These are phyloP conservation scores for Nigrospora osmanthi DNA, from an alignment of 2,329 filamentous ascomycete species.

Conservation along the genomic window DNA sequence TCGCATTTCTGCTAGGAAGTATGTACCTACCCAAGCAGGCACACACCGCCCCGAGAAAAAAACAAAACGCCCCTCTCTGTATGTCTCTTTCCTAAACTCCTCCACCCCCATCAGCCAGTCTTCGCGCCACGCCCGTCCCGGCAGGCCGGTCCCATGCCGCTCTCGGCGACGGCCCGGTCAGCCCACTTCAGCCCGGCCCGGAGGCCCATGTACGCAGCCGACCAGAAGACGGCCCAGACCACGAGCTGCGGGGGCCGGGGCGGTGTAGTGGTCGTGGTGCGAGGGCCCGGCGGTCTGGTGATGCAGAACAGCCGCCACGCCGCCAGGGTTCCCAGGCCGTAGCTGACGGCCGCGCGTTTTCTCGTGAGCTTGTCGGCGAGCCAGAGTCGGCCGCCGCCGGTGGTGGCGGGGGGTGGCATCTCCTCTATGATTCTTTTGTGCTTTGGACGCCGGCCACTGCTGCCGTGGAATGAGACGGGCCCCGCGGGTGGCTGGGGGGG, in stretches of 20 bases:
- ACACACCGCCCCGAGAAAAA: too few species aligned
- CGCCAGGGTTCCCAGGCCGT: not conserved
- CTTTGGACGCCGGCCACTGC: too few species aligned
- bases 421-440: too few species aligned
- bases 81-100: too few species aligned
- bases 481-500: too few species aligned
- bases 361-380: not conserved
- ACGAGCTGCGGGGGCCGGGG: constrained; percentile 1
- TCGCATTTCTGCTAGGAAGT: too few species aligned
- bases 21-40: too few species aligned
- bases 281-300: not conserved
- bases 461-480: too few species aligned
- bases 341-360: not conserved
- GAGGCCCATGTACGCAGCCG: constrained; percentile 2
- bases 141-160: constrained; percentile 1
- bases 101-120: not conserved
- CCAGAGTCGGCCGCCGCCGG: not conserved
- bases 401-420: too few species aligned
- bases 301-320: not conserved
- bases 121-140: not conserved
- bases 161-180: constrained; percentile 1
- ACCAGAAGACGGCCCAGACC: constrained; percentile 7
- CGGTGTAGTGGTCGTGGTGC: constrained; percentile 6
- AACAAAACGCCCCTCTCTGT: too few species aligned
- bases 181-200: constrained; percentile 4